Percentiles rank a stretch among this genome's conserved stretches.
phyloP scores from a whole-genome alignment of 352 stramenopile species.

The Pythium plurisporium region DNA sequence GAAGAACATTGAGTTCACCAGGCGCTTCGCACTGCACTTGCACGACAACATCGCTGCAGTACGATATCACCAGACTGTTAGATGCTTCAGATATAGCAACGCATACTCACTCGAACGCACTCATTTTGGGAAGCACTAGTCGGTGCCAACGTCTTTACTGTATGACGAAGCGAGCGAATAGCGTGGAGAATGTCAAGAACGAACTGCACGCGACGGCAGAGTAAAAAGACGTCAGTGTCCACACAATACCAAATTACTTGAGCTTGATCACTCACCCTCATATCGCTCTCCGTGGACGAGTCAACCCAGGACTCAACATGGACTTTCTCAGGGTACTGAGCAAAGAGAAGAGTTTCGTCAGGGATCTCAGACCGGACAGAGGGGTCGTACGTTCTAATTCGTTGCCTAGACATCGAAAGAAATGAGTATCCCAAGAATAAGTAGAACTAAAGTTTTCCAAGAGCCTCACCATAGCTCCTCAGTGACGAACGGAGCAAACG shows the following conservation, averaged over 20 bases:
- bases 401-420: constrained; percentile 29
- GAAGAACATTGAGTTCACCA: constrained; percentile 7
- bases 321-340: constrained; percentile 81
- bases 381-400: constrained; percentile 52
- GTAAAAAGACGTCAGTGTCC: constrained; percentile 82
- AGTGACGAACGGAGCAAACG: constrained; percentile 98
- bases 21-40: constrained; percentile 1
- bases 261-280: constrained; percentile 53
- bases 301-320: constrained; percentile 40
- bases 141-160: constrained; percentile 63
- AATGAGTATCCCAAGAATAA: background rate
- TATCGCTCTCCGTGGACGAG: constrained; percentile 42
- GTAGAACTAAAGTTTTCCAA: too few relatives aligned
- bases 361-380: constrained; percentile 1
- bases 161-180: constrained; percentile 92
- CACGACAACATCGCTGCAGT: constrained; percentile 9
- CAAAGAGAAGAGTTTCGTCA: constrained; percentile 62
- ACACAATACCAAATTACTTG: constrained; percentile 85
- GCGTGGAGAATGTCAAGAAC: constrained; percentile 95
- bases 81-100: background rate
- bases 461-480: constrained; percentile 93
- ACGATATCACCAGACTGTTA: background rate
- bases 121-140: constrained; percentile 23
- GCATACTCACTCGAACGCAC: background rate
- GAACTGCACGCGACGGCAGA: constrained; percentile 88